Percentiles rank a stretch among this genome's conserved stretches.
phyloP scores from a whole-genome alignment of 805 yeast genomes.

The Candida wancherniae region DNA sequence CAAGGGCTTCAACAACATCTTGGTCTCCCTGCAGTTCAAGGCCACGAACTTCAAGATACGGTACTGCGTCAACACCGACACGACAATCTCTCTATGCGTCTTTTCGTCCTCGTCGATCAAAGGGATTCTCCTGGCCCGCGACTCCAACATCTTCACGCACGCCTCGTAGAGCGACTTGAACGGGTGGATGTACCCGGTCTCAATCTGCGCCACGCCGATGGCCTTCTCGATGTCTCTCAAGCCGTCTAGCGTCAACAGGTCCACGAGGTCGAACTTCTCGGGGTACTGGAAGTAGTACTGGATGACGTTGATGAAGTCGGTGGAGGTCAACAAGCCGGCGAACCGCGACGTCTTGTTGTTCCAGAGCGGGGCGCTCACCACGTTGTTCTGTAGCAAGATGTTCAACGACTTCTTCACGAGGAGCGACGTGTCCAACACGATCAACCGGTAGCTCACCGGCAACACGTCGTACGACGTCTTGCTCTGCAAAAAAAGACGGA shows the following conservation, averaged over 20 bases:
- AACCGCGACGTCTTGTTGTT: slow-evolving; percentile 81
- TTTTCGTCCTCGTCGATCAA: slow-evolving; percentile 91
- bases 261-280: slow-evolving; percentile 82
- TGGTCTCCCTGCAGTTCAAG: slow-evolving; percentile 90
- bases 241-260: slow-evolving; percentile 78
- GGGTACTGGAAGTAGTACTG: slow-evolving; percentile 90
- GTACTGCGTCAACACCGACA: slow-evolving; percentile 91
- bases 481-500: slow-evolving; percentile 75
- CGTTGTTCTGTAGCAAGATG: slow-evolving; percentile 84
- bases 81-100: slow-evolving; percentile 89
- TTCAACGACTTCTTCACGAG: slow-evolving; percentile 87
- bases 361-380: slow-evolving; percentile 97
- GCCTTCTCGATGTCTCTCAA: slow-evolving; percentile 81
- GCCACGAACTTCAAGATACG: slow-evolving; percentile 94
- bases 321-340: slow-evolving; percentile 89
- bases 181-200: slow-evolving; percentile 86
- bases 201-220: slow-evolving; percentile 81
- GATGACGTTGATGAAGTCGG: slow-evolving; percentile 91
- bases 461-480: slow-evolving; percentile 95
- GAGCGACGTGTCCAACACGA: slow-evolving; percentile 88
- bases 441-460: slow-evolving; percentile 89
- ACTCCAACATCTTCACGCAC: slow-evolving; percentile 82
- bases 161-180: slow-evolving; percentile 87
- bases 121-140: slow-evolving; percentile 90
- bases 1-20: slow-evolving; percentile 72